phyloP scores from a whole-genome alignment of 2,329 filamentous ascomycete genomes.

The Phialemonium atrogriseum region DNA sequence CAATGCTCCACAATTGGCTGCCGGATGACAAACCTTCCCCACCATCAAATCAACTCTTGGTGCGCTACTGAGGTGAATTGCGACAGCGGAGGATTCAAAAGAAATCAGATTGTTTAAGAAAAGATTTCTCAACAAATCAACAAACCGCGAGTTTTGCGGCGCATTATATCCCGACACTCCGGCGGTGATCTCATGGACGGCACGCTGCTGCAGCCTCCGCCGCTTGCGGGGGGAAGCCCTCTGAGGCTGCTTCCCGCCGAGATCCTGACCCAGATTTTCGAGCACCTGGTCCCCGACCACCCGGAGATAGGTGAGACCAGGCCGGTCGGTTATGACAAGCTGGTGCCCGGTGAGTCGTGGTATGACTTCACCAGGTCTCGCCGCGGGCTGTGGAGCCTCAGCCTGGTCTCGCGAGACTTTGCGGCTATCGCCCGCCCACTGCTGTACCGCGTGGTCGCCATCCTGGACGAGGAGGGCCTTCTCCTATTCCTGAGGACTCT shows the following conservation, averaged over 20 bases:
- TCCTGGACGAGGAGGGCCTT: constrained; percentile 13
- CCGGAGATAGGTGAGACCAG: constrained; percentile 18
- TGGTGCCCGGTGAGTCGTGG: constrained; percentile 16
- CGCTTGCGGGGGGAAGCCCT: too few species aligned
- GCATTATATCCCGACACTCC: too few species aligned
- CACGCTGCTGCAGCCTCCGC: too few species aligned
- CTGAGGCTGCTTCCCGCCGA: constrained; percentile 13
- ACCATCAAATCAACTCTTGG: too few species aligned
- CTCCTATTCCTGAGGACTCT: constrained; percentile 17
- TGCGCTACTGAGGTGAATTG: too few species aligned
- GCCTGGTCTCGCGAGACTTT: constrained; percentile 12
- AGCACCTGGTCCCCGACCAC: constrained; percentile 11
- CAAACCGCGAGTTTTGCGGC: too few species aligned
- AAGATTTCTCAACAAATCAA: too few species aligned
- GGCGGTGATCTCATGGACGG: too few species aligned
- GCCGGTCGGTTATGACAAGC: constrained; percentile 15
- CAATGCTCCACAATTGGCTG: too few species aligned
- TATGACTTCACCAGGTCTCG: constrained; percentile 16
- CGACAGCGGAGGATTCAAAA: too few species aligned
- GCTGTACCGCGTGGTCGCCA: constrained; percentile 13
- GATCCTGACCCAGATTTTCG: constrained; percentile 11
- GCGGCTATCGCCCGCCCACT: constrained; percentile 11
- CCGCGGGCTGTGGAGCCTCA: constrained; percentile 13
- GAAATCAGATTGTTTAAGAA: too few species aligned
- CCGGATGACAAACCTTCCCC: too few species aligned